Conservation (phyloP, 371 early-diverging fungal genomes). For the Entomophthora muscae region DNA sequence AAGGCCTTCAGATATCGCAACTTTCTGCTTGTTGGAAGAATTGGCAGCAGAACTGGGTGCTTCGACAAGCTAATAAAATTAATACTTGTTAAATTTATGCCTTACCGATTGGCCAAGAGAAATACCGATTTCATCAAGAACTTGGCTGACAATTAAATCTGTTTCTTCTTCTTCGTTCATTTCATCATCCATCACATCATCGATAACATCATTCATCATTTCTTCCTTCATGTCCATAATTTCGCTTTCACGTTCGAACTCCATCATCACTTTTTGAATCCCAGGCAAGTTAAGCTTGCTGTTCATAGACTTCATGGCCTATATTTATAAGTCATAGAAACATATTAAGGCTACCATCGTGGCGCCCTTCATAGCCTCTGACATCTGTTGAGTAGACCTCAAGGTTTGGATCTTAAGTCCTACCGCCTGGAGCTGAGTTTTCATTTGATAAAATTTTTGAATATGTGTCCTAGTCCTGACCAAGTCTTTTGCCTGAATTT, state of each 20-base stretch:
- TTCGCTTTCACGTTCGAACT: slow-evolving; percentile 86
- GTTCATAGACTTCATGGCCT: slow-evolving; percentile 95
- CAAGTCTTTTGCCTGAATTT: slow-evolving; percentile 93
- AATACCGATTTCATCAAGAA: slow-evolving; percentile 91
- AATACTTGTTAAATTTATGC: slow-evolving; percentile 5
- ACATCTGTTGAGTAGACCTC: slow-evolving; percentile 87
- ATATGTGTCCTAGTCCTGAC: slow-evolving; percentile 83
- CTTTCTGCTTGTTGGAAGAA: slow-evolving; percentile 17
- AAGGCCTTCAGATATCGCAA: slow-evolving; percentile 24
- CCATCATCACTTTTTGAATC: slow-evolving; percentile 90
- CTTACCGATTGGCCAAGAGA: slow-evolving; percentile 38
- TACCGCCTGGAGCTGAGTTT: slow-evolving; percentile 87
- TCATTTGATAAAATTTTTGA: slow-evolving; percentile 91
- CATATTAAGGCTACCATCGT: slow-evolving; percentile 35
- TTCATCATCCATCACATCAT: slow-evolving; percentile 87
- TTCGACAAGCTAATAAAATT: slow-evolving; percentile 28
- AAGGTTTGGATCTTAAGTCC: slow-evolving; percentile 80
- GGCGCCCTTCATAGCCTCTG: slow-evolving; percentile 88
- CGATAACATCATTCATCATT: slow-evolving; percentile 94
- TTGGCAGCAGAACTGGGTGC: slow-evolving; percentile 34
- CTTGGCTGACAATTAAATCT: slow-evolving; percentile 80
- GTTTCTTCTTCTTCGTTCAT: slow-evolving; percentile 74
- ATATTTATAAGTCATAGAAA: background rate
- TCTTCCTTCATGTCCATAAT: slow-evolving; percentile 98
- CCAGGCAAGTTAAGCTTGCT: slow-evolving; percentile 78